A percentile compares a stretch with the other conserved stretches of the same genome.
Conservation (phyloP, 176 grass and related monocot genomes). For the Oryza australiensis region DNA sequence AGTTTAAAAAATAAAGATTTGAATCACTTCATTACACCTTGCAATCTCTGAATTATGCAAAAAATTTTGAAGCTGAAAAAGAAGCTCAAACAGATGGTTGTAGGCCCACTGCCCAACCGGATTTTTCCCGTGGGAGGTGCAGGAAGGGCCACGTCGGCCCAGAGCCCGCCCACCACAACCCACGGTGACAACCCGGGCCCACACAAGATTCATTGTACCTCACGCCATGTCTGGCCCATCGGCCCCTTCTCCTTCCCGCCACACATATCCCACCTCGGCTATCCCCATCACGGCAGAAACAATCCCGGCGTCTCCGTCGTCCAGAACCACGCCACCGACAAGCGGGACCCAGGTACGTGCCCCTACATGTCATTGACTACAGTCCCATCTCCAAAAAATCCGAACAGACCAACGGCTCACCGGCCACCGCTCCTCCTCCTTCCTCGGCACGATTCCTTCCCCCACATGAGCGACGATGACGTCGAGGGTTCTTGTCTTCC, state of each 20-base stretch:
- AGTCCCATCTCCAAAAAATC: not conserved
- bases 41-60: too few species aligned
- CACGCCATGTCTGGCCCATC: conserved; percentile 29
- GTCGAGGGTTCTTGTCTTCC: conserved; percentile 42
- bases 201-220: not conserved
- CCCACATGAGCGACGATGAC: not conserved
- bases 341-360: not conserved
- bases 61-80: not conserved
- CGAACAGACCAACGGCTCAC: not conserved
- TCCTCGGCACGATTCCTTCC: not conserved
- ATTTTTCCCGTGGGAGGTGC: not conserved
- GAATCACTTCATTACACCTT: not conserved
- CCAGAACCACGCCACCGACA: conserved; percentile 5
- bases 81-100: not conserved
- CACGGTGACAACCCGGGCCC: not conserved
- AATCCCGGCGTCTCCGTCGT: conserved; percentile 15
- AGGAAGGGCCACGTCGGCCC: conserved; percentile 21
- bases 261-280: not conserved
- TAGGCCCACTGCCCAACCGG: not conserved
- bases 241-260: conserved; percentile 32
- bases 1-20: not conserved
- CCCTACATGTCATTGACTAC: not conserved
- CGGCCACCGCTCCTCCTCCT: not conserved
- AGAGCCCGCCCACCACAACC: not conserved
- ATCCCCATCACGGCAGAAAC: conserved; percentile 19